phyloP scores from a whole-genome alignment of 257 asterid genomes.

The Coffea eugenioides region DNA sequence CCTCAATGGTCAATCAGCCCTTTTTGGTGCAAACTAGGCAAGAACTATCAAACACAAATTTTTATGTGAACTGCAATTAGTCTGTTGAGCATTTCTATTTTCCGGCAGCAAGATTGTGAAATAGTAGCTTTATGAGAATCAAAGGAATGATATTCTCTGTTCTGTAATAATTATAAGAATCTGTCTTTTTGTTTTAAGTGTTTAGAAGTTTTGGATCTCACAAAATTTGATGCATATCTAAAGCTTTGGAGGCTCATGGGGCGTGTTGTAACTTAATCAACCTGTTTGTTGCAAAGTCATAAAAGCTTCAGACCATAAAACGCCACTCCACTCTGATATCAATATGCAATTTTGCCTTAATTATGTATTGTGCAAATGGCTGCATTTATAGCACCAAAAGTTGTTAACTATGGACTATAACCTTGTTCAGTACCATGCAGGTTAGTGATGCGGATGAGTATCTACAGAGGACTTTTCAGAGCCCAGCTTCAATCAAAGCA shows the following conservation, averaged over 20 bases:
- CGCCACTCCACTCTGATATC: not conserved
- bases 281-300: not conserved
- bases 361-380: not conserved
- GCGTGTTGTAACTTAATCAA: not conserved
- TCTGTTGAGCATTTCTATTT: not conserved
- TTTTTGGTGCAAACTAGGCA: too few relatives aligned
- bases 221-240: not conserved
- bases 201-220: not conserved
- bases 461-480: constrained; percentile 94
- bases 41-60: not conserved
- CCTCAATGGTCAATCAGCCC: not conserved
- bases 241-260: not conserved
- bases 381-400: not conserved
- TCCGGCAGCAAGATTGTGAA: not conserved
- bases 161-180: not conserved
- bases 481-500: constrained; percentile 80
- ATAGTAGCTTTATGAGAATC: not conserved
- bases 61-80: not conserved
- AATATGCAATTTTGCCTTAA: not conserved
- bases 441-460: constrained; percentile 83
- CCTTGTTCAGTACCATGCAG: constrained; percentile 39
- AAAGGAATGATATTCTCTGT: not conserved
- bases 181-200: not conserved
- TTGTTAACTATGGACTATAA: not conserved
- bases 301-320: not conserved